Base-by-base conservation (phyloP, 208 protist species). In the Leishmania mexicana region DNA sequence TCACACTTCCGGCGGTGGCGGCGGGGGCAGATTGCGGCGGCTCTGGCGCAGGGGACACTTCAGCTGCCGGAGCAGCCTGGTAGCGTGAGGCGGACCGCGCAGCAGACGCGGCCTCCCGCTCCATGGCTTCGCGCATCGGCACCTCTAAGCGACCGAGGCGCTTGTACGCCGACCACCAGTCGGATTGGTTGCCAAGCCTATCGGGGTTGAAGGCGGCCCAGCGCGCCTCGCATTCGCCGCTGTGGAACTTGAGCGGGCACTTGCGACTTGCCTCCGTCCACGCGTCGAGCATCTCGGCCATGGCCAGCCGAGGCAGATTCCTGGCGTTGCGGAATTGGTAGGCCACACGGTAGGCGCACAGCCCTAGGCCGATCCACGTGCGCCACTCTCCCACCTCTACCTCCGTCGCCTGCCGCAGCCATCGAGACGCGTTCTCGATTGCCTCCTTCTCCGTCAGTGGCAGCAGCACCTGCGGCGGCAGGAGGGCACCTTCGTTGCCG, bases 271-370 rank as follows among this genome's bases (percentile, higher is more conserved):
- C 92, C 79, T 93, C 89, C 24, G 86, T 80, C 94, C 94, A 97
- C n/a, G 94, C 94, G 40, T 96, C 89, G 8, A 96, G 85, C 86
- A 97, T 88, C 83, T 92, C 90, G 74, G 93, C 90, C 92, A 96
- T 92, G 28, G 92, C 91, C n/a, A 90, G 89, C 35, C 92, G 89
- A 42, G 57, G 40, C 79, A 95, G 80, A 19, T 70, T 79, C 70
- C 73, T 78, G 6, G 91, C 87, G 75, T 95, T 91, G 38, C 88
- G 85, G 80, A 97, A 97, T 73, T 97, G 94, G 73, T 96, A 83
- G 1, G 84, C 94, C 2, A 97, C 42, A 57, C 94, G 92, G 83
- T 87, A 96, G 58, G 94, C 90, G 64, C 86, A 91, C 19, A 97
- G 85, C 17, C 94, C 94, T 15, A 97, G 87, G 8, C 87, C 81